phyloP scores from a whole-genome alignment of 768 basidiomycete genomes.

The Gloeostereum incarnatum region DNA sequence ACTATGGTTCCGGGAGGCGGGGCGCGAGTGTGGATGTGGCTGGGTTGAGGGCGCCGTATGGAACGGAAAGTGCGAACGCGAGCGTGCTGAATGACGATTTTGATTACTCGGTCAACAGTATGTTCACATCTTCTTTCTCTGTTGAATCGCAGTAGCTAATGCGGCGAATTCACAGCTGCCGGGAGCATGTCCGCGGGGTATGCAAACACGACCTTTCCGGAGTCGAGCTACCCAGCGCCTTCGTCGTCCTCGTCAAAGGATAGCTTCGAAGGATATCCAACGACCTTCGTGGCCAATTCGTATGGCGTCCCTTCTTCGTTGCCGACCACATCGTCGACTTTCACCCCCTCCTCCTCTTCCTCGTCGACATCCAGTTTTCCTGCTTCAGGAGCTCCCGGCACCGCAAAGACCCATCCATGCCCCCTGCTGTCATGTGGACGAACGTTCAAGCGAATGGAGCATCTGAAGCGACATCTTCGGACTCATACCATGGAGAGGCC shows the following conservation, averaged over 20 bases:
- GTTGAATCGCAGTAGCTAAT: too few species aligned
- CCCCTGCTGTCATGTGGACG: slow-evolving; percentile 78
- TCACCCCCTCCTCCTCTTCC: not conserved
- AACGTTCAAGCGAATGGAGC: slow-evolving; percentile 88
- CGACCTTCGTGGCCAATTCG: not conserved
- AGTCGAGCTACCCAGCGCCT: too few species aligned
- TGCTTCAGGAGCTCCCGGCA: slow-evolving; percentile 7
- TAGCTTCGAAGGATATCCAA: too few species aligned
- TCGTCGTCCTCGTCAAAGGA: too few species aligned
- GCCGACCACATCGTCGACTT: not conserved
- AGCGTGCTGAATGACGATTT: too few species aligned
- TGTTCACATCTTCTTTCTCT: too few species aligned
- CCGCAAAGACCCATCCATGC: slow-evolving; percentile 65
- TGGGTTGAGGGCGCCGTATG: not conserved
- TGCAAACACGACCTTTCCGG: not conserved
- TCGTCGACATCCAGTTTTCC: not conserved
- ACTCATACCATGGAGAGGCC: slow-evolving; percentile 89
- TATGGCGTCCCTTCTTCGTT: not conserved
- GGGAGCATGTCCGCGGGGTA: slow-evolving; percentile 1
- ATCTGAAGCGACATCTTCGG: slow-evolving; percentile 78
- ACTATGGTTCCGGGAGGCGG: slow-evolving; percentile 4
- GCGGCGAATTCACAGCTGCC: not conserved
- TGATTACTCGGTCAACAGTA: too few species aligned
- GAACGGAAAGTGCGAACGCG: not conserved
- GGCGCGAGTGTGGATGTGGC: slow-evolving; percentile 1